Base-by-base conservation (phyloP, 495 filamentous ascomycete genomes). In the Xylaria telfairii region DNA sequence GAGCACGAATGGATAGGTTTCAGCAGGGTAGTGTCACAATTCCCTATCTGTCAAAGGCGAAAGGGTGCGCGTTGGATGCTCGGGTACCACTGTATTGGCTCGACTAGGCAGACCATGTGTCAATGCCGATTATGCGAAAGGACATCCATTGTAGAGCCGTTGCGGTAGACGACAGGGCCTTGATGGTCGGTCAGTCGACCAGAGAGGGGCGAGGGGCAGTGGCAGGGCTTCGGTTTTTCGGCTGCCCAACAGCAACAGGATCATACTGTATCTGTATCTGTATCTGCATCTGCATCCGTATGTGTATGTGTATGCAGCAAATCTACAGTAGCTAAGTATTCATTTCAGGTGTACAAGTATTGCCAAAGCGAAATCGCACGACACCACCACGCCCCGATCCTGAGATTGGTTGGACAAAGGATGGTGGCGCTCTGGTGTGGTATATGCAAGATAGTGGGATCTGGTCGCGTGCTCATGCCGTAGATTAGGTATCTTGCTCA, bases 401-500 rank as follows among this genome's bases (percentile, higher is more conserved):
- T 10, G 19, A 30, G 67, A 69, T 69, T 63, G 67, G 67, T 26
- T 51, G 44, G 46, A 21, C 32, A 30, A 39, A 17, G 42, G 59
- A 30, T 44, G 44, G 57, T 62, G 67, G 57, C 57, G 67, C 30
- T 21, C 44, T 51, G n/a, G n/a, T n/a, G n/a, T n/a, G n/a, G n/a
- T n/a, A n/a, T n/a, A n/a, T n/a, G 44, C 32, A 46, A 42, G n/a
- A 49, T n/a, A 41, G 46, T 56, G 67, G 42, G 67, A 63, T 53
- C 46, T 63, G 42, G 67, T 69, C 67, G 67, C 57, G 57, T 69
- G 57, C 57, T 53, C 57, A 28, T 37, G 46, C 42, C 42, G 42
- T 57, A 61, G 17, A 21, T 49, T 37, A 59, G 28, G 30, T 57
- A 67, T 51, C 26, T 21, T 41, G 42, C 28, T 59, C 54, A 21